These are phyloP conservation scores for Chalara sp. DNA, from an alignment of 2,329 filamentous ascomycete genomes.

Conservation along the genomic window DNA sequence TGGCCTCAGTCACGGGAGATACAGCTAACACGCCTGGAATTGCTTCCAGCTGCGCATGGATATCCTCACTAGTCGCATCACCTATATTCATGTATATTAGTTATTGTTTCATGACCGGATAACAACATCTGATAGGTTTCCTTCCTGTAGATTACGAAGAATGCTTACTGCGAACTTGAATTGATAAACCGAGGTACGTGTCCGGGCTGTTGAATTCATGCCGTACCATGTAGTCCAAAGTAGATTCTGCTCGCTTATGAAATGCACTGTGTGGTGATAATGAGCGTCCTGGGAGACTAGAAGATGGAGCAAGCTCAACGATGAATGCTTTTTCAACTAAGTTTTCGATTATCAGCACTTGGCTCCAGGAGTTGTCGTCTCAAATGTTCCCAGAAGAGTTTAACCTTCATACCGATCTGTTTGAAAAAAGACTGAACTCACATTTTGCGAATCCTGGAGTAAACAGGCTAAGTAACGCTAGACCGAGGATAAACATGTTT, in stretches of 20 bases:
- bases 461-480: too few species aligned
- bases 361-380: too few species aligned
- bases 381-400: too few species aligned
- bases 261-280: neutral
- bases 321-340: conserved; percentile 2
- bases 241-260: neutral
- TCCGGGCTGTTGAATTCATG: conserved; percentile 4
- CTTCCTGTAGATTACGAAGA: too few species aligned
- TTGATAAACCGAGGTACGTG: conserved; percentile 2
- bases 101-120: too few species aligned
- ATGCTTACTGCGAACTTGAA: neutral
- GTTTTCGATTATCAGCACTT: neutral
- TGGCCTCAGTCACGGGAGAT: neutral
- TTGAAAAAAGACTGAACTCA: too few species aligned
- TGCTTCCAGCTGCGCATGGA: neutral
- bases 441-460: too few species aligned
- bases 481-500: too few species aligned
- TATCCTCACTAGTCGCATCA: neutral
- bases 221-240: conserved; percentile 2
- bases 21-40: neutral
- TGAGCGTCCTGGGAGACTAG: neutral
- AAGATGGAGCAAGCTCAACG: neutral
- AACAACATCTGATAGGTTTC: too few species aligned
- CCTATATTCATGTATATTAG: neutral
- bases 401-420: too few species aligned